A percentile compares a stretch with the other conserved stretches of the same genome.
Evolutionary conservation across 2,329 filamentous ascomycete genomes (phyloP).

Genomic region (Aspergillus luchuensis): DNA sequence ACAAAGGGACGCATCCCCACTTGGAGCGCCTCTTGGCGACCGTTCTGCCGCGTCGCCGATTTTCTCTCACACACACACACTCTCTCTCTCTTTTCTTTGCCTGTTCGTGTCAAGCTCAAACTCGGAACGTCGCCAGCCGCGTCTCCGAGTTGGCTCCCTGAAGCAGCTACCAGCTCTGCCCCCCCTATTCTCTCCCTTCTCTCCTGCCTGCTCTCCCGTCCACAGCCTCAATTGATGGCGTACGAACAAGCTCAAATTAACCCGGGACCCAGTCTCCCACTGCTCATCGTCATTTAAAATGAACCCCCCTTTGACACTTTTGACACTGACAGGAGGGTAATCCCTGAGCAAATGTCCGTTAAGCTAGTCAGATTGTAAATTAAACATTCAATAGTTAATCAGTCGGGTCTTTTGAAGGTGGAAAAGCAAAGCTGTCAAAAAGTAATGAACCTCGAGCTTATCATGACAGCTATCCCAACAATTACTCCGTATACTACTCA

Average conservation of each 20-base stretch:
- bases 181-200: background rate
- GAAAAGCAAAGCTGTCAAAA: background rate
- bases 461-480: background rate
- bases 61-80: background rate
- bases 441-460: too few relatives aligned
- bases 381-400: constrained; percentile 2
- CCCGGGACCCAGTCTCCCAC: constrained; percentile 9
- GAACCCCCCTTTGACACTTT: constrained; percentile 5
- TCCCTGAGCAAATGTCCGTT: background rate
- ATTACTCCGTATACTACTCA: too few relatives aligned
- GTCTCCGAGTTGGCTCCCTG: background rate
- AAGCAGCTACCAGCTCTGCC: too few relatives aligned
- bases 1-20: constrained; percentile 9
- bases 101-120: constrained; percentile 1
- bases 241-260: constrained; percentile 16
- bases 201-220: background rate
- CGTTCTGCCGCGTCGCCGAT: constrained; percentile 3
- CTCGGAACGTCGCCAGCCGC: background rate
- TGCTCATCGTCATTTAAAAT: constrained; percentile 13
- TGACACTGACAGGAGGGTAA: constrained; percentile 6
- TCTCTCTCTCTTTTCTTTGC: background rate
- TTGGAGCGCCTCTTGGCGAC: constrained; percentile 4
- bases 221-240: constrained; percentile 10
- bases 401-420: background rate
- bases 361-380: background rate